Base-by-base conservation (phyloP, 768 basidiomycete species). In the Nidularia pulvinata region DNA sequence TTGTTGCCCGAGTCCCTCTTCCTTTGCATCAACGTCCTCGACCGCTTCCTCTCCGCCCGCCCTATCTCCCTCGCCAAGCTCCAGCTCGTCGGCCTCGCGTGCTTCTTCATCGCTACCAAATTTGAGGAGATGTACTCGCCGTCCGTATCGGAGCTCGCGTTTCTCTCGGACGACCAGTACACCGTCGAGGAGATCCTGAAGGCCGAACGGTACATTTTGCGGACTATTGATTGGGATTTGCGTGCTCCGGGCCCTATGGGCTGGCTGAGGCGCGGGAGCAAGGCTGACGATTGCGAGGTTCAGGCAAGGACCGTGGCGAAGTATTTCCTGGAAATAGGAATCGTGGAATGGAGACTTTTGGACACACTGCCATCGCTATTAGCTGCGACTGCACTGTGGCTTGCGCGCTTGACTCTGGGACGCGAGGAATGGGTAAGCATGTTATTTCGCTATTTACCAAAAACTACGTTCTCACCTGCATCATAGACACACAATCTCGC, bases 61-160 rank as follows among this genome's bases (percentile, higher is more conserved):
- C 81, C 84, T 48, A 86, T 95, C 56, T 88, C 91, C 1, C 75
- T 95, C 33, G 75, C 83, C 55, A 95, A 95, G 68, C 81, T 96
- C 34, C 95, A 97, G 68, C 85, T 97, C 36, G 93, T 97, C 53
- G 95, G 95, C 53, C 79, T 94, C 49, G 87, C 92, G 2, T 86
- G 88, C 55, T 82, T 98, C 60, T 91, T 96, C 71, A 76, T 97
- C 59, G 84, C 95, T 0, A 83, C 92, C 36, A 98, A 98, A 69
- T 93, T 89, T 57, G 95, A 98, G 69, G 95, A 97, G 68, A 93
- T 93, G 42, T 83, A 93, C 57, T 85, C 93, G 7, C 95, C 95
- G 0, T 87, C 89, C 22, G 87, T 93, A 30, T 72, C 74, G 32
- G 91, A 95, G 71, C 88, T 96, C 64, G 80, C 89, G 16, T 80